These are phyloP conservation scores for Zostera marina DNA, from an alignment of 116 monocot genomes.

Conservation along the genomic window DNA sequence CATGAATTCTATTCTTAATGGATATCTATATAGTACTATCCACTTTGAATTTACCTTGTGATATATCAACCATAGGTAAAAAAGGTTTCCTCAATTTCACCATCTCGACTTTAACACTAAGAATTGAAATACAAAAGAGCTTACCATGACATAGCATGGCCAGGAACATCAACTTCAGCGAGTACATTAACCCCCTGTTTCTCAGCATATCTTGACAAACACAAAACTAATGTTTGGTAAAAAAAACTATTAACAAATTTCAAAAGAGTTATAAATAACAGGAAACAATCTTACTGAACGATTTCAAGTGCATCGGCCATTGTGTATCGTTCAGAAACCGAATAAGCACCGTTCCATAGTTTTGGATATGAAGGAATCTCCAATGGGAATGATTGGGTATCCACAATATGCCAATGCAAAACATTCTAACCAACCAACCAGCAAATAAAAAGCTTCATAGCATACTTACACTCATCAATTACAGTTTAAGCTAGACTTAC, in stretches of 20 bases:
- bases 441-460: too few species aligned
- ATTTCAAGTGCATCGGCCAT: conserved; percentile 67
- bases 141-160: conserved; percentile 88
- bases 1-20: too few species aligned
- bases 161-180: conserved; percentile 97
- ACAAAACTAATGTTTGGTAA: neutral
- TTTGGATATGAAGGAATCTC: conserved; percentile 88
- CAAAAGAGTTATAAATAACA: neutral
- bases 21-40: too few species aligned
- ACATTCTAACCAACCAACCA: conserved; percentile 49
- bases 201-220: conserved; percentile 68
- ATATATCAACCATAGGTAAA: too few species aligned
- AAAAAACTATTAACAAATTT: neutral
- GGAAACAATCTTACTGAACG: conserved; percentile 38
- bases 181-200: conserved; percentile 74
- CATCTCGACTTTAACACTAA: too few species aligned
- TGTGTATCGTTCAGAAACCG: conserved; percentile 67
- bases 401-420: conserved; percentile 94
- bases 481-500: conserved; percentile 22
- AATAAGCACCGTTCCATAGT: conserved; percentile 82
- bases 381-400: conserved; percentile 78
- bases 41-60: too few species aligned
- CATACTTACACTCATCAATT: neutral
- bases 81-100: too few species aligned
- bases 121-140: too few species aligned